Evolutionary conservation across 78 protist species (phyloP).

Genomic region (Pigoraptor vietnamica): DNA sequence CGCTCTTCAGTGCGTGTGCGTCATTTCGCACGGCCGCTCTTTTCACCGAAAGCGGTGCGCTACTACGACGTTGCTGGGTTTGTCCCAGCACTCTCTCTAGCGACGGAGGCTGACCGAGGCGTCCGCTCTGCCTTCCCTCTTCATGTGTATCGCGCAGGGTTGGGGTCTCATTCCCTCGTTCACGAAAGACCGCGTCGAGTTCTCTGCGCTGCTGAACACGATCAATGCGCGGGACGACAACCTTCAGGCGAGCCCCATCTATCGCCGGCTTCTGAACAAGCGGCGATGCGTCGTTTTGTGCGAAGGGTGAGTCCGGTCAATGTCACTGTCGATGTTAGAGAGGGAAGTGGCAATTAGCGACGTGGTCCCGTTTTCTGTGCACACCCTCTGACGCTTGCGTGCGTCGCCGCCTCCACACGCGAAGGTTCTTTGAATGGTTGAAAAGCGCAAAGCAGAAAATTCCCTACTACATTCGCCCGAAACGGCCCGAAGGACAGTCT

Average conservation of each 20-base stretch:
- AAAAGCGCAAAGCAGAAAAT: neutral
- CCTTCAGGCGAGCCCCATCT: neutral
- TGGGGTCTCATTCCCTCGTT: slow-evolving; percentile 6
- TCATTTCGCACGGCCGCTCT: too few relatives aligned
- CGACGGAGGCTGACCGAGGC: too few relatives aligned
- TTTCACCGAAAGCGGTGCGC: too few relatives aligned
- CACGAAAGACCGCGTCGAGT: neutral
- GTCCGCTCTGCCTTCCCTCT: too few relatives aligned
- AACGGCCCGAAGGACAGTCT: neutral
- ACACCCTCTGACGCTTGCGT: neutral
- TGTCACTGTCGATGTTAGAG: neutral
- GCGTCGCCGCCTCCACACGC: too few relatives aligned
- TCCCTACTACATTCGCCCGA: neutral
- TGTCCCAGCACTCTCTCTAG: too few relatives aligned
- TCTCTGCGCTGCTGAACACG: neutral
- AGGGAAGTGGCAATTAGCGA: too few relatives aligned
- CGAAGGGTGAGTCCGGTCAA: neutral
- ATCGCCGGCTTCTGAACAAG: neutral
- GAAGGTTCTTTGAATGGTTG: neutral
- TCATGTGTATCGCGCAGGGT: neutral
- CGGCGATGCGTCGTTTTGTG: neutral
- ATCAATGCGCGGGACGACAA: neutral
- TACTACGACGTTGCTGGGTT: too few relatives aligned
- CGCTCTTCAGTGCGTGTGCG: neutral
- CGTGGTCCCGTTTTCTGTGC: neutral